Evolutionary conservation across 192 early-diverging fungal species (phyloP).

Genomic region (Jimgerdemannia lactiflua): DNA sequence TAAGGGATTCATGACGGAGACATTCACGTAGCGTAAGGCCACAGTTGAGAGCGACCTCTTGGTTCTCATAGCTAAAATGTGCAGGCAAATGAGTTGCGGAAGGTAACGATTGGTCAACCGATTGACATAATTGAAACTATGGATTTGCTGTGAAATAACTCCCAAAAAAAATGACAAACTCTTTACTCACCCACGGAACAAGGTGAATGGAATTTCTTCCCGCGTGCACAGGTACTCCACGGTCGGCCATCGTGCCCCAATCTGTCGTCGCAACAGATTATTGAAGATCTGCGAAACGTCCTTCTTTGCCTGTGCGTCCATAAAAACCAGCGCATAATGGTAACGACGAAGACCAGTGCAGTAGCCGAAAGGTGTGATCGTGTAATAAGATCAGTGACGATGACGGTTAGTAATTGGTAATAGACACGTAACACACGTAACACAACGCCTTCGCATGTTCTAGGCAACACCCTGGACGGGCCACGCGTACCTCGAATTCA

Average conservation of each 20-base stretch:
- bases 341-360: too few species aligned
- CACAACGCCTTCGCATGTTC: too few species aligned
- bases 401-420: too few species aligned
- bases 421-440: too few species aligned
- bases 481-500: conserved; percentile 78
- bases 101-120: background rate
- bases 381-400: too few species aligned
- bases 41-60: conserved; percentile 95
- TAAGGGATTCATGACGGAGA: conserved; percentile 89
- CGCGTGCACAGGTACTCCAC: conserved; percentile 90
- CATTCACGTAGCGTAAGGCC: conserved; percentile 98
- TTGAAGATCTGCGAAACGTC: conserved; percentile 98
- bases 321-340: background rate
- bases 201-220: conserved; percentile 77
- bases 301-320: conserved; percentile 74
- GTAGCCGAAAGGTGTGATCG: too few species aligned
- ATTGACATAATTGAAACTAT: conserved; percentile 3
- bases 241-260: conserved; percentile 93
- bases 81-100: background rate
- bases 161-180: background rate
- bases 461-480: too few species aligned
- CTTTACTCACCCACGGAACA: conserved; percentile 70
- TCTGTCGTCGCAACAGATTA: conserved; percentile 91
- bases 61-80: conserved; percentile 79
- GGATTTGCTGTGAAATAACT: background rate